phyloP scores from a whole-genome alignment of 768 basidiomycete genomes.

The Leucocoprinus birnbaumii region DNA sequence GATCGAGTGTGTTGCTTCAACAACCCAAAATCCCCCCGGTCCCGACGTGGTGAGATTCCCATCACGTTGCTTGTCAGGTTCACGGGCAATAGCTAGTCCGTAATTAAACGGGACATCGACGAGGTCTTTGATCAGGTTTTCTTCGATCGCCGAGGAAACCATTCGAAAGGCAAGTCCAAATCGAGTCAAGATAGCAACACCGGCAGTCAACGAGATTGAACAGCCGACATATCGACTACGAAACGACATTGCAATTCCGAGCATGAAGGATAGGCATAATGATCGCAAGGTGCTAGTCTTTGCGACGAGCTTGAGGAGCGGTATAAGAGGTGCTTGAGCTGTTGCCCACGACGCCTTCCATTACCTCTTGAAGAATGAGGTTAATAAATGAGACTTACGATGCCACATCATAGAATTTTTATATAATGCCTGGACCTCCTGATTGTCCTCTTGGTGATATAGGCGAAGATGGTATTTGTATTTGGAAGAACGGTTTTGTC shows the following conservation, averaged over 20 bases:
- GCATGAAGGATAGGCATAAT: background rate
- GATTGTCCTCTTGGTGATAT: background rate
- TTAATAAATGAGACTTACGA: background rate
- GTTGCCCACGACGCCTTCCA: no score
- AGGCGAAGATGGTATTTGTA: conserved; percentile 2
- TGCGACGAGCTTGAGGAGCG: background rate
- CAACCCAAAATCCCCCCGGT: conserved; percentile 2
- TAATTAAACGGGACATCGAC: background rate
- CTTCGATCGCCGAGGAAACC: background rate
- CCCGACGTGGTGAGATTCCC: no score
- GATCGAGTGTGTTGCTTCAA: background rate
- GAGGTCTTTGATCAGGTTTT: background rate
- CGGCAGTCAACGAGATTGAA: background rate
- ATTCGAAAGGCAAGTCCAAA: background rate
- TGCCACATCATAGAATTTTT: conserved; percentile 2
- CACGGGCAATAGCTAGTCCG: no score
- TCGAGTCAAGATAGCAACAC: background rate
- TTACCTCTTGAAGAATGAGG: background rate
- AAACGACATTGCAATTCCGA: background rate
- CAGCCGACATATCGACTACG: background rate
- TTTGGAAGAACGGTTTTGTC: background rate
- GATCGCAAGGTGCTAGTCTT: background rate
- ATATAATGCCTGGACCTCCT: background rate
- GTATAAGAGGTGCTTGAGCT: background rate
- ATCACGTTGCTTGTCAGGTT: no score